Percentiles rank a stretch among this genome's conserved stretches.
phyloP scores from a whole-genome alignment of 805 yeast species.

The Candida khao-thaluensis region DNA sequence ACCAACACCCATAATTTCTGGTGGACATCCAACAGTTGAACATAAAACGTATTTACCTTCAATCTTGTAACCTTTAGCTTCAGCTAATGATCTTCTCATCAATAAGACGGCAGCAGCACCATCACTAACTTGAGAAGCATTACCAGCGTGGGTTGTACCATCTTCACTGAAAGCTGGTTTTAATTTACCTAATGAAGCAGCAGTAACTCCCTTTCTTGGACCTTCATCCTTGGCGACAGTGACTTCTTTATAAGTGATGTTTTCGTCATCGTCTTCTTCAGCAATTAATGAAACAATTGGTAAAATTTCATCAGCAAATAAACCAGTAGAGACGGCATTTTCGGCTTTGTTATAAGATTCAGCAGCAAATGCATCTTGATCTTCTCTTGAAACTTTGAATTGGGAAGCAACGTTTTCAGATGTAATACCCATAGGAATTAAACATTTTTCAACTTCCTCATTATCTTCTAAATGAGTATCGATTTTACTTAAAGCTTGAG shows the following conservation, averaged over 20 bases:
- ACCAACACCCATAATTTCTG: conserved; percentile 97
- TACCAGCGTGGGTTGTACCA: conserved; percentile 93
- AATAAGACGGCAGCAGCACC: conserved; percentile 91
- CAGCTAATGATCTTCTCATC: conserved; percentile 83
- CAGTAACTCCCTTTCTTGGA: conserved; percentile 82
- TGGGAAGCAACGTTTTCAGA: conserved; percentile 83
- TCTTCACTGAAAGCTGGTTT: conserved; percentile 83
- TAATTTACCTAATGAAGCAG: conserved; percentile 68
- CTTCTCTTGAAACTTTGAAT: conserved; percentile 61
- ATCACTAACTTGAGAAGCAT: conserved; percentile 93
- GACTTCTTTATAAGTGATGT: conserved; percentile 40
- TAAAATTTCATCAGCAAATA: conserved; percentile 85
- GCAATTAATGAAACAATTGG: conserved; percentile 67
- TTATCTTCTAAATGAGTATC: conserved; percentile 35
- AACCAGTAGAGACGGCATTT: conserved; percentile 64
- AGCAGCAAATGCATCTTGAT: conserved; percentile 90
- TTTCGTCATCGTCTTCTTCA: conserved; percentile 59
- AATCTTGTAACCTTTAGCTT: conserved; percentile 65
- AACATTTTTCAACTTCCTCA: conserved; percentile 56
- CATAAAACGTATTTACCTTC: conserved; percentile 79
- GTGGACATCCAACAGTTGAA: conserved; percentile 89
- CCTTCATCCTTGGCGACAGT: conserved; percentile 78
- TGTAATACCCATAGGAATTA: conserved; percentile 95
- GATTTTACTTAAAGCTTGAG: conserved; percentile 60
- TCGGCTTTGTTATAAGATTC: conserved; percentile 82